phyloP scores from a whole-genome alignment of 108 stramenopile species.

The Skeletonema grethae region DNA sequence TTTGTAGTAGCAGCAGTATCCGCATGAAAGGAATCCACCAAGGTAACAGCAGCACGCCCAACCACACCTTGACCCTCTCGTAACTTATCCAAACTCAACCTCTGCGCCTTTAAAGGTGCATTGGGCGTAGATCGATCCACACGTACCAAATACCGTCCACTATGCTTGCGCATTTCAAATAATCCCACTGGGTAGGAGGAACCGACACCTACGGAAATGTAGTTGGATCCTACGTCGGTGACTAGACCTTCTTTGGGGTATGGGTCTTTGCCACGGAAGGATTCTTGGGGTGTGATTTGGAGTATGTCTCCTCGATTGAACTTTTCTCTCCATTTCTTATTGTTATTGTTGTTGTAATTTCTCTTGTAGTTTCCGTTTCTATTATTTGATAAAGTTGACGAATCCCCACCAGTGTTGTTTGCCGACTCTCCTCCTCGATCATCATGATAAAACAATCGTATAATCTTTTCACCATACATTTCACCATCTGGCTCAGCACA shows the following conservation, averaged over 20 bases:
- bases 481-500: constrained; percentile 64
- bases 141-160: constrained; percentile 50
- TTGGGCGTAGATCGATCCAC: constrained; percentile 55
- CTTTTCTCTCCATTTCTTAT: constrained; percentile 36
- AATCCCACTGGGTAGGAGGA: constrained; percentile 61
- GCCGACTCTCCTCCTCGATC: neutral
- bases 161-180: constrained; percentile 63
- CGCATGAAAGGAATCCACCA: constrained; percentile 31
- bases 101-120: constrained; percentile 58
- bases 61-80: constrained; percentile 31
- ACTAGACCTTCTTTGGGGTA: constrained; percentile 58
- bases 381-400: too few species aligned
- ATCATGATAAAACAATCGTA: constrained; percentile 24
- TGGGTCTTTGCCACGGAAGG: constrained; percentile 39
- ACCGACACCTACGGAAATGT: constrained; percentile 59
- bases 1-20: too few species aligned
- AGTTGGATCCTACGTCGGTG: constrained; percentile 61
- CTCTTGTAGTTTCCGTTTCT: too few species aligned
- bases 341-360: too few species aligned
- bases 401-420: too few species aligned
- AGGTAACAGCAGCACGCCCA: constrained; percentile 40
- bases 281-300: constrained; percentile 43
- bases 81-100: constrained; percentile 48
- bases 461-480: constrained; percentile 75
- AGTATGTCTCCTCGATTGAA: constrained; percentile 65